These are phyloP conservation scores for Peronospora destructor DNA, from an alignment of 352 stramenopile species.

Conservation along the genomic window DNA sequence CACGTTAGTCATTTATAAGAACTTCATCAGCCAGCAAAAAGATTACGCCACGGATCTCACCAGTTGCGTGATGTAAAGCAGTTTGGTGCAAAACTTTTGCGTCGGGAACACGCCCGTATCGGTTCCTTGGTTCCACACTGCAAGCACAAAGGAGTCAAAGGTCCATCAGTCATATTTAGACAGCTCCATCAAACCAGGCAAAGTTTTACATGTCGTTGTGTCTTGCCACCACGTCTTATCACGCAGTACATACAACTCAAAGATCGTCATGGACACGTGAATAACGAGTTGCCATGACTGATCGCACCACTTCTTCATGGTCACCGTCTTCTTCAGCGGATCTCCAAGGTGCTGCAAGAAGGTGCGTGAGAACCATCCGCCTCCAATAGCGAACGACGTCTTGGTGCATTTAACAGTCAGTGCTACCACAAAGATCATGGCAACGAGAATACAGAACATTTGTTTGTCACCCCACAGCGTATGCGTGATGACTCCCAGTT, in stretches of 20 bases:
- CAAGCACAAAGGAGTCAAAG: background rate
- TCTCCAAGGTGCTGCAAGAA: constrained; percentile 77
- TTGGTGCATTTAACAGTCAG: constrained; percentile 67
- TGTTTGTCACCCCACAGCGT: constrained; percentile 62
- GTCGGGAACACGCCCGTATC: constrained; percentile 63
- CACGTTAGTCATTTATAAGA: background rate
- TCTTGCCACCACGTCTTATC: constrained; percentile 85
- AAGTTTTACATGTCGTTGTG: constrained; percentile 58
- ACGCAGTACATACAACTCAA: constrained; percentile 73
- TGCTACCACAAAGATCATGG: constrained; percentile 58
- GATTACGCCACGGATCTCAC: constrained; percentile 22
- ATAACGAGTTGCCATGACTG: constrained; percentile 85
- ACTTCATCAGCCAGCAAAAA: background rate
- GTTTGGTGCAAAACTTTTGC: constrained; percentile 76
- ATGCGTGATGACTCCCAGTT: constrained; percentile 54
- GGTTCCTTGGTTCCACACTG: constrained; percentile 77
- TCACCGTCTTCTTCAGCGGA: constrained; percentile 70
- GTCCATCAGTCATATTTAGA: background rate
- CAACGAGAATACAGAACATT: constrained; percentile 64
- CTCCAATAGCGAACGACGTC: constrained; percentile 48
- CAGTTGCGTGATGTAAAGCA: constrained; percentile 80
- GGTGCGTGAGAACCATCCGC: constrained; percentile 67
- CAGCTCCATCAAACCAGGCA: background rate
- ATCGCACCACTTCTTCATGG: constrained; percentile 86
- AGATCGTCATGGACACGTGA: constrained; percentile 78